These are phyloP conservation scores for Entomortierella lignicola DNA, from an alignment of 192 early-diverging fungal species.

Conservation along the genomic window DNA sequence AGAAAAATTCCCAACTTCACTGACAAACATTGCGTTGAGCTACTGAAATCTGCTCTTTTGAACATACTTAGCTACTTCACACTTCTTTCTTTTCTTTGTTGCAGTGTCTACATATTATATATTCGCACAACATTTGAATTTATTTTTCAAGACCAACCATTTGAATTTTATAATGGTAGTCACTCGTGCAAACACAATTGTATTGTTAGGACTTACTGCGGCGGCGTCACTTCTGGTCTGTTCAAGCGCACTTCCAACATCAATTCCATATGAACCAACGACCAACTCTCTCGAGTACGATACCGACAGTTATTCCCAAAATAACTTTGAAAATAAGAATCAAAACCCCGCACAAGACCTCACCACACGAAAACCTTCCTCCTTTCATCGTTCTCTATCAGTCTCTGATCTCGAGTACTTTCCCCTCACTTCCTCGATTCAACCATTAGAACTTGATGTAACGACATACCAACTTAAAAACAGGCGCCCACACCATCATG, in stretches of 20 bases:
- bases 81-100: conserved; percentile 5
- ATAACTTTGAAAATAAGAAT: neutral
- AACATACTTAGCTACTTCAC: no score
- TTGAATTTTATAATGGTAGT: neutral
- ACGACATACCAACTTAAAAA: neutral
- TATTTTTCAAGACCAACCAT: no score
- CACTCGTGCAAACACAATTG: neutral
- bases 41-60: no score
- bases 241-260: conserved; percentile 20
- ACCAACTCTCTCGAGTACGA: neutral
- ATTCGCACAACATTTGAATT: no score
- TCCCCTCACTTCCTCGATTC: neutral
- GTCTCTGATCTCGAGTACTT: neutral
- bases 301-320: neutral
- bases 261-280: neutral
- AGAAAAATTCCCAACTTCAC: conserved; percentile 4
- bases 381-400: neutral
- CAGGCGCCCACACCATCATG: neutral
- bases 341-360: neutral
- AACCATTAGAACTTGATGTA: neutral
- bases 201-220: conserved; percentile 27
- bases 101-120: no score
- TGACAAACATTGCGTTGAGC: neutral
- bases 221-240: conserved; percentile 22
- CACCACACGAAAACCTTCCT: conserved; percentile 6